Evolutionary conservation across 768 basidiomycete genomes (phyloP).

Genomic region (Amanita molliuscula): DNA sequence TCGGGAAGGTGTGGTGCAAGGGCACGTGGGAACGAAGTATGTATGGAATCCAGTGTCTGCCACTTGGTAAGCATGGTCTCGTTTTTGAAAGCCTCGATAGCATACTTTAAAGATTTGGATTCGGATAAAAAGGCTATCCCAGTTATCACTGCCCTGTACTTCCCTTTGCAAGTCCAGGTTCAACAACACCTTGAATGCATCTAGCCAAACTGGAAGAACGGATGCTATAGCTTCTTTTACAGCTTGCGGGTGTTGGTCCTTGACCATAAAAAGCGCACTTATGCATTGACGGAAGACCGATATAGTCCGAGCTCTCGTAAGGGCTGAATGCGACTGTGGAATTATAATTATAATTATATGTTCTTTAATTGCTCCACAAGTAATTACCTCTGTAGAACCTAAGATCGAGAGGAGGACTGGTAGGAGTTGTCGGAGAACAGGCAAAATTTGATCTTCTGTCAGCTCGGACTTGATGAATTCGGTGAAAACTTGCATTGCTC

Average conservation of each 20-base stretch:
- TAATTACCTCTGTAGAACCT: constrained; percentile 58
- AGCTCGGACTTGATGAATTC: constrained; percentile 92
- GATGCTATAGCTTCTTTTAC: constrained; percentile 74
- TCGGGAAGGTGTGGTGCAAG: constrained; percentile 53
- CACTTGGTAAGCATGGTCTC: background rate
- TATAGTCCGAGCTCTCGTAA: constrained; percentile 79
- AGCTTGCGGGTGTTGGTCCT: constrained; percentile 81
- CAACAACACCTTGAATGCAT: constrained; percentile 75
- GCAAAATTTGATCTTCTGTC: constrained; percentile 90
- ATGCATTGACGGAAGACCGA: constrained; percentile 88
- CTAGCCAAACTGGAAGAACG: constrained; percentile 87
- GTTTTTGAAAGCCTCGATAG: background rate
- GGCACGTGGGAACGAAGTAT: constrained; percentile 72
- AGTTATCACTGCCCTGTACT: constrained; percentile 44
- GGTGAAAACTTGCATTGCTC: constrained; percentile 91
- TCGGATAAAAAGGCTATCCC: constrained; percentile 76
- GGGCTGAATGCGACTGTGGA: constrained; percentile 53
- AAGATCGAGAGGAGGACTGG: constrained; percentile 79
- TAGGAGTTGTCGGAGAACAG: constrained; percentile 79
- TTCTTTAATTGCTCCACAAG: background rate
- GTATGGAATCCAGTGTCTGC: constrained; percentile 65
- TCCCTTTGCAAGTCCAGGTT: constrained; percentile 54
- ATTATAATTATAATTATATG: constrained; percentile 8
- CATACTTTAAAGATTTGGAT: constrained; percentile 80
- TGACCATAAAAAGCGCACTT: constrained; percentile 87